Conservation (phyloP, 768 basidiomycete species). For the Clitopilus passeckerianus region DNA sequence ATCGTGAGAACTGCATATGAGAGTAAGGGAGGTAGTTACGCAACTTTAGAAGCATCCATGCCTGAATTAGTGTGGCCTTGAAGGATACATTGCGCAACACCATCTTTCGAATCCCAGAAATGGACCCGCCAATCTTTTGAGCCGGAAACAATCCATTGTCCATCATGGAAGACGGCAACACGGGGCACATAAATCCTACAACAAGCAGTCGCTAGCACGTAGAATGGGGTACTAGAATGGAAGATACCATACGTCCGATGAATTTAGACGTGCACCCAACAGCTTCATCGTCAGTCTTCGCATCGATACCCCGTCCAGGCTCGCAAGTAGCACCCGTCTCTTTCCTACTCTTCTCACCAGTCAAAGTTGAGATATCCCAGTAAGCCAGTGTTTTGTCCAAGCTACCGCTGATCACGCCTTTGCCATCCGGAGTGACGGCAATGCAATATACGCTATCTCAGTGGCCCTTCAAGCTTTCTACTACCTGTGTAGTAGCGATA, state of each 20-base stretch:
- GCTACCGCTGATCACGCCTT: slow-evolving; percentile 86
- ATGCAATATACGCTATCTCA: slow-evolving; percentile 83
- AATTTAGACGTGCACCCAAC: slow-evolving; percentile 74
- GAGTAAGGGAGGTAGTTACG: slow-evolving; percentile 3
- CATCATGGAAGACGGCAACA: slow-evolving; percentile 79
- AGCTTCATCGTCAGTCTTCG: slow-evolving; percentile 46
- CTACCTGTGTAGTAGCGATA: slow-evolving; percentile 51
- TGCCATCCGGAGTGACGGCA: slow-evolving; percentile 92
- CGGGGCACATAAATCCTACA: slow-evolving; percentile 53
- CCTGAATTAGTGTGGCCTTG: slow-evolving; percentile 65
- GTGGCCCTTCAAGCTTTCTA: slow-evolving; percentile 75
- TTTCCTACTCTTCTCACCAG: slow-evolving; percentile 33
- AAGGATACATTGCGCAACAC: slow-evolving; percentile 85
- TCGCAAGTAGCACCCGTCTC: slow-evolving; percentile 27
- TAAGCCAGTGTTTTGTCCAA: slow-evolving; percentile 85
- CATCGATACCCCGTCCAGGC: neutral
- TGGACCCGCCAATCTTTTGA: slow-evolving; percentile 94
- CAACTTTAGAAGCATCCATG: slow-evolving; percentile 6
- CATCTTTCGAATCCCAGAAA: slow-evolving; percentile 80
- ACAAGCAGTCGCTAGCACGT: neutral
- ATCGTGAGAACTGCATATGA: slow-evolving; percentile 51
- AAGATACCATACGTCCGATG: slow-evolving; percentile 79
- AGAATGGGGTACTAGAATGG: slow-evolving; percentile 27
- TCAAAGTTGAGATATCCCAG: slow-evolving; percentile 77
- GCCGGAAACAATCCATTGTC: slow-evolving; percentile 91